Evolutionary conservation across 306 rosid species (phyloP).

Genomic region (Medicago arabica): DNA sequence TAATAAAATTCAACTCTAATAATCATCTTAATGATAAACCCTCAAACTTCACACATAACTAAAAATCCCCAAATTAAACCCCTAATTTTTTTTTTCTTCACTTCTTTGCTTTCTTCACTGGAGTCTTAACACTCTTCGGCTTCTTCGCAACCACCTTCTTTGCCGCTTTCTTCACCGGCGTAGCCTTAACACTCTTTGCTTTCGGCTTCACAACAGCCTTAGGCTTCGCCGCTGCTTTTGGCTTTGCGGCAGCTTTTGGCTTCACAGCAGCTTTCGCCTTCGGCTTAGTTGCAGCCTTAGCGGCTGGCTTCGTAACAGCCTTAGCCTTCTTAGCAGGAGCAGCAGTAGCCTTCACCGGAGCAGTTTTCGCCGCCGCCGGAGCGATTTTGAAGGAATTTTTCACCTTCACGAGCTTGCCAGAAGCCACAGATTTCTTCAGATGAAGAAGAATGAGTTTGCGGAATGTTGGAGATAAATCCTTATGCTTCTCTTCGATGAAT

Average conservation of each 20-base stretch:
- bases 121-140: conserved; percentile 52
- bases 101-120: conserved; percentile 62
- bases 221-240: background rate
- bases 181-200: background rate
- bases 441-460: conserved; percentile 70
- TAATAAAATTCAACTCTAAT: background rate
- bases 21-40: background rate
- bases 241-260: conserved; percentile 38
- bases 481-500: conserved; percentile 79
- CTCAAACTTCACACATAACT: conserved; percentile 1
- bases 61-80: background rate
- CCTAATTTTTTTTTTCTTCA: conserved; percentile 1
- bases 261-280: conserved; percentile 29
- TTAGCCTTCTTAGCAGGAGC: conserved; percentile 51
- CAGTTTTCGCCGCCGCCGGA: background rate
- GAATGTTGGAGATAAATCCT: conserved; percentile 64
- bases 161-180: conserved; percentile 24
- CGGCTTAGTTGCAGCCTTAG: conserved; percentile 8
- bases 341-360: conserved; percentile 35
- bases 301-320: conserved; percentile 41
- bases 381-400: conserved; percentile 81
- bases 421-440: conserved; percentile 74
- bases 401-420: conserved; percentile 72
- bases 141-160: conserved; percentile 48
- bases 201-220: conserved; percentile 47